A percentile compares a stretch with the other conserved stretches of the same genome.
Conservation (phyloP, 441 rosid species). For the Rhodomyrtus psidioides region DNA sequence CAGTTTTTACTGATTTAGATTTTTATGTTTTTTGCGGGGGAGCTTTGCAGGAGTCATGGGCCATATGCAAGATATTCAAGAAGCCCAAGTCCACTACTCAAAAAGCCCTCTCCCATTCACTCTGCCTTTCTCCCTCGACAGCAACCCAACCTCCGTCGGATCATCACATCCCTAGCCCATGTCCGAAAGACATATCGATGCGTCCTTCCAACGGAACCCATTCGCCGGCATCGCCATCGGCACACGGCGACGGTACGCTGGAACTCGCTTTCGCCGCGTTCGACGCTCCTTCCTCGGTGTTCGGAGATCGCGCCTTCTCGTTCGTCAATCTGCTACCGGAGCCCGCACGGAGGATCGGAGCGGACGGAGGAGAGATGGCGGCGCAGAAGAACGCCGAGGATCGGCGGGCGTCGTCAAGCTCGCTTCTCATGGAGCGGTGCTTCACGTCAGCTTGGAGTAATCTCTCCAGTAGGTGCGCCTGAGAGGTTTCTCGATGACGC, state of each 20-base stretch:
- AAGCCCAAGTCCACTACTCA: slow-evolving; percentile 63
- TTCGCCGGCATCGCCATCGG: background rate
- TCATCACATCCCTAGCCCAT: background rate
- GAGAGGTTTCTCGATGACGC: background rate
- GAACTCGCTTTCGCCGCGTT: background rate
- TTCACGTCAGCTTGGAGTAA: background rate
- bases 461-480: background rate
- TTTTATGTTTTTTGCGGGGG: background rate
- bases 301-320: background rate
- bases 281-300: background rate
- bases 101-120: slow-evolving; percentile 57
- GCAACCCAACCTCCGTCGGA: slow-evolving; percentile 17
- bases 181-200: slow-evolving; percentile 9
- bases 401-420: background rate
- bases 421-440: background rate
- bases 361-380: background rate
- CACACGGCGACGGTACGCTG: background rate
- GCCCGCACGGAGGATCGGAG: background rate
- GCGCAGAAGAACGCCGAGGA: background rate
- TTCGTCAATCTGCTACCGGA: background rate
- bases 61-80: slow-evolving; percentile 88
- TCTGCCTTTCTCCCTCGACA: slow-evolving; percentile 49
- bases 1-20: background rate
- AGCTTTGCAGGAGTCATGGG: slow-evolving; percentile 75
- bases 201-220: background rate